These are phyloP conservation scores for Gynostemma pentaphyllum DNA, from an alignment of 306 rosid species.

Conservation along the genomic window DNA sequence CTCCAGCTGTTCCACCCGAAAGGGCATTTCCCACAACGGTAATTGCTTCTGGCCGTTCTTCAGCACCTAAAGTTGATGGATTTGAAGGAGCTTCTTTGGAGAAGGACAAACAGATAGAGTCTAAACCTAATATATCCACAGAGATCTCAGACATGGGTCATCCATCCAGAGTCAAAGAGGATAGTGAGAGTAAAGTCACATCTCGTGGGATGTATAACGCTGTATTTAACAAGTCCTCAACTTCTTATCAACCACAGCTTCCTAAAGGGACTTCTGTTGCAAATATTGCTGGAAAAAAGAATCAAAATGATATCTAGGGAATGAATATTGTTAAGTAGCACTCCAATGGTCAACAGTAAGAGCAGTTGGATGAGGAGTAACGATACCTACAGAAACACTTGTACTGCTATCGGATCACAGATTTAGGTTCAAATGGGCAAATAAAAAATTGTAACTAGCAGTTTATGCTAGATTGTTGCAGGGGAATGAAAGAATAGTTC, in stretches of 20 bases:
- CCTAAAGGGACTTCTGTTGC: constrained; percentile 26
- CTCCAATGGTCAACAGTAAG: constrained; percentile 24
- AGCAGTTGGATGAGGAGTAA: constrained; percentile 30
- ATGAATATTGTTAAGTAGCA: constrained; percentile 36
- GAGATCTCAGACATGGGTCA: constrained; percentile 38
- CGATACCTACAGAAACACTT: background rate
- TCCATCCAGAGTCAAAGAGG: constrained; percentile 41
- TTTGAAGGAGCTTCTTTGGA: constrained; percentile 38
- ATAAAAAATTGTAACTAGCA: background rate
- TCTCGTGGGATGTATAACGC: constrained; percentile 24
- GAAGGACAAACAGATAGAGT: constrained; percentile 47
- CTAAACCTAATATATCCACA: constrained; percentile 32
- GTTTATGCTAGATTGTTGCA: background rate
- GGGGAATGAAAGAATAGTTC: background rate
- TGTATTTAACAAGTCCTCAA: constrained; percentile 22
- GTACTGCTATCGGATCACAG: background rate
- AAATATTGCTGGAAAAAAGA: constrained; percentile 14
- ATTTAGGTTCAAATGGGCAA: background rate
- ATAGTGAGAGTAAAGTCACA: constrained; percentile 37
- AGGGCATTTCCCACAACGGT: constrained; percentile 89
- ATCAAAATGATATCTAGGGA: constrained; percentile 32
- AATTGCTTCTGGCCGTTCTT: constrained; percentile 66
- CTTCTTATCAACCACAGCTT: constrained; percentile 48
- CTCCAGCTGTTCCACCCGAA: constrained; percentile 97
- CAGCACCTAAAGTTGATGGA: constrained; percentile 51